Base-by-base conservation (phyloP, 495 filamentous ascomycete species). In the Aspergillus cristatus region DNA sequence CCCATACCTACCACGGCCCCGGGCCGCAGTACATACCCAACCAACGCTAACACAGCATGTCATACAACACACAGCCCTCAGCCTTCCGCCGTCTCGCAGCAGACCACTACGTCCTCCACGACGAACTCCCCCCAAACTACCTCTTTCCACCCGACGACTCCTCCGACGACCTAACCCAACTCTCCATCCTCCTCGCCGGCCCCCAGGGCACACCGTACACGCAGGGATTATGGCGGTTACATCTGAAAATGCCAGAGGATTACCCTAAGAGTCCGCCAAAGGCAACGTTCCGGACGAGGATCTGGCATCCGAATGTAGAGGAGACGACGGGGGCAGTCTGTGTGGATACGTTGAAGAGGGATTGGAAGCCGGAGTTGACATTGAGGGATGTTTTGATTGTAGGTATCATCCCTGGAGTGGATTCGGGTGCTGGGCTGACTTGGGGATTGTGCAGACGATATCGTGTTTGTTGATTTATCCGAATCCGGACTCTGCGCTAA, bases 261-360 rank as follows among this genome's bases (percentile, higher is more conserved):
- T 85, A 84, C 44, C 81, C 81, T 4, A 62, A 65, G 16, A 72
- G 65, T 14, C 79, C 81, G 20, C 81, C 81, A 6, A 84, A 76
- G 38, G 81, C 80, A 5, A 66, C 64, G 14, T 85, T 85, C 48
- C 70, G 67, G 34, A 84, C 81, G 7, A 68, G 71, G 22, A 80
- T 85, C 17, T 85, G 78, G 70, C 81, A 85, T 43, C 81, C 81
- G 0, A 85, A 85, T 46, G 74, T 85, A 37, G 81, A 84, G 42
- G 76, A 79, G 44, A 60, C 59, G 16, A 74, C 72, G 2, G 81
- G 81, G 0, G 72, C 71, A 13, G 75, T 85, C 7, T 85, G 81
- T 41, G 78, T 85, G 24, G 81, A 84, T 53, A 84, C 81, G 5
- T 51, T 85, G 13, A 85, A 84, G 54, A 62, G 77, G 16, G 81